phyloP scores from a whole-genome alignment of 169 alveolate genomes.

The Plasmodium falciparum region DNA sequence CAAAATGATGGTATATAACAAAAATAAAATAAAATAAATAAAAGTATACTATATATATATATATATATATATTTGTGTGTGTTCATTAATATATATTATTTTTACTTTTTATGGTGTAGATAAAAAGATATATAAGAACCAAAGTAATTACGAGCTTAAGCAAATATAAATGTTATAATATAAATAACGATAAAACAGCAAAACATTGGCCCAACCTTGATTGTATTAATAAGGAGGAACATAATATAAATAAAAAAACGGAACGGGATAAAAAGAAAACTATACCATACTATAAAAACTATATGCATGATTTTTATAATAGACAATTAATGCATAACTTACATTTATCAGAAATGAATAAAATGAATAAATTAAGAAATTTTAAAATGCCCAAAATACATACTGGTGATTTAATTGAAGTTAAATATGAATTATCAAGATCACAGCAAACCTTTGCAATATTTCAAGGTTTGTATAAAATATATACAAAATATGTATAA shows the following conservation, averaged over 20 bases:
- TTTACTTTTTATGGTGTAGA: conserved; percentile 9
- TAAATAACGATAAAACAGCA: conserved; percentile 62
- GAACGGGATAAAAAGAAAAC: conserved; percentile 43
- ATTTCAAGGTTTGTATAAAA: conserved; percentile 78
- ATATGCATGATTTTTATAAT: conserved; percentile 74
- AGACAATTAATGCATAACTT: conserved; percentile 83
- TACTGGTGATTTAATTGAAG: conserved; percentile 86
- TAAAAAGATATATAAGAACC: conserved; percentile 69
- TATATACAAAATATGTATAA: background rate
- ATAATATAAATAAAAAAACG: conserved; percentile 33
- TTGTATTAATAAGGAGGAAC: conserved; percentile 57
- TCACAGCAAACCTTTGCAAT: conserved; percentile 88
- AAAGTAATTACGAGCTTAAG: conserved; percentile 65
- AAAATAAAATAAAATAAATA: no score
- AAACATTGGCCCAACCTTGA: conserved; percentile 64
- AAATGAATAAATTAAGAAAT: conserved; percentile 82
- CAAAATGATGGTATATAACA: no score
- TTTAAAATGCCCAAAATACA: conserved; percentile 79
- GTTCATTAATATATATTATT: background rate
- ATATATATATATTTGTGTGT: no score
- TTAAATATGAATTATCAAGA: conserved; percentile 86
- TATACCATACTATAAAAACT: conserved; percentile 67
- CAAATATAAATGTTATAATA: conserved; percentile 68
- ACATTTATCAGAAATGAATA: conserved; percentile 81
- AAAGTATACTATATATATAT: no score